A percentile compares a stretch with the other conserved stretches of the same genome.
These are phyloP conservation scores for Aquilaria malaccensis DNA, from an alignment of 345 rosid species.

Conservation along the genomic window DNA sequence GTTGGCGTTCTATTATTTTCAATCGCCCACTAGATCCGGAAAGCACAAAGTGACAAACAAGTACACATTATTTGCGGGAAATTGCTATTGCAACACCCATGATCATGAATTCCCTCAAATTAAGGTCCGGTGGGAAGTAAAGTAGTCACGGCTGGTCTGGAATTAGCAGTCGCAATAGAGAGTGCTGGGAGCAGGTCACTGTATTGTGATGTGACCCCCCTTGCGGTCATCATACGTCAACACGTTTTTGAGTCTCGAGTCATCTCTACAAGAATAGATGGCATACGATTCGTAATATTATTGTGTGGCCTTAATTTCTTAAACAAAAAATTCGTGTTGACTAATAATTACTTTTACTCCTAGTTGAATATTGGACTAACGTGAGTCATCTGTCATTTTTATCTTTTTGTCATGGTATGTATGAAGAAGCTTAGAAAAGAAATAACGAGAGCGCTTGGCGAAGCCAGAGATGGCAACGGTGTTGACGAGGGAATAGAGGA, in stretches of 20 bases:
- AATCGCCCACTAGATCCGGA: slow-evolving; percentile 17
- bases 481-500: slow-evolving; percentile 37
- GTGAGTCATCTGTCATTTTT: no score
- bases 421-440: slow-evolving; percentile 71
- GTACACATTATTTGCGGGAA: slow-evolving; percentile 3
- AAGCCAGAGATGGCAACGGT: slow-evolving; percentile 41
- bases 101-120: no score
- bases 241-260: slow-evolving; percentile 8
- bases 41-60: background rate
- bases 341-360: no score
- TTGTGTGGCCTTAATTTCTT: no score
- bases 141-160: background rate
- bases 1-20: slow-evolving; percentile 10
- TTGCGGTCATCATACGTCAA: slow-evolving; percentile 15
- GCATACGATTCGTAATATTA: no score
- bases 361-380: background rate
- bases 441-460: slow-evolving; percentile 62
- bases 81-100: slow-evolving; percentile 4
- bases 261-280: no score
- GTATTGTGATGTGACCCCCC: background rate
- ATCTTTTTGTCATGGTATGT: slow-evolving; percentile 10
- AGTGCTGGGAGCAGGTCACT: slow-evolving; percentile 11
- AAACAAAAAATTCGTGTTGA: no score
- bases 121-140: background rate
- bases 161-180: background rate